Evolutionary conservation across 495 filamentous ascomycete genomes (phyloP).

Genomic region (Neurospora sp.): DNA sequence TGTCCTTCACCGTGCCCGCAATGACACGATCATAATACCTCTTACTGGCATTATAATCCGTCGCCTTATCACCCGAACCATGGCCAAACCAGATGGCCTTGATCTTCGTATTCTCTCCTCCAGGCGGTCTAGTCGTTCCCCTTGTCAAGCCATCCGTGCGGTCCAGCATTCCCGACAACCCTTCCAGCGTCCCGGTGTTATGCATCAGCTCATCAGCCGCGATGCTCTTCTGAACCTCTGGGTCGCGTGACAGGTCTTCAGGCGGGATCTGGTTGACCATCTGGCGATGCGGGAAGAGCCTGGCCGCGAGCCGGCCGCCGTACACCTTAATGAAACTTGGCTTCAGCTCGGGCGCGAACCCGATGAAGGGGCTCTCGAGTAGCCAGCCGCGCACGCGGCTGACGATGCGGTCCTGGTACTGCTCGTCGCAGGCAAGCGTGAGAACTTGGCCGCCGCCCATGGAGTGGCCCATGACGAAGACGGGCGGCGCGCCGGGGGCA

Average conservation of each 20-base stretch:
- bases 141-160: constrained; percentile 42
- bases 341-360: constrained; percentile 48
- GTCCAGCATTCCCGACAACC: constrained; percentile 64
- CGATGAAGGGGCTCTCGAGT: constrained; percentile 59
- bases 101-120: constrained; percentile 19
- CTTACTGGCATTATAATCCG: constrained; percentile 50
- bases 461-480: constrained; percentile 83
- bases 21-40: constrained; percentile 44
- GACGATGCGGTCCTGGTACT: constrained; percentile 31
- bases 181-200: constrained; percentile 69
- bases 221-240: constrained; percentile 42
- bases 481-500: constrained; percentile 29
- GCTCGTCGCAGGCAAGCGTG: constrained; percentile 30
- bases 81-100: constrained; percentile 51
- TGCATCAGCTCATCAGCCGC: constrained; percentile 58
- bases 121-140: constrained; percentile 26
- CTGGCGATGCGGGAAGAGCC: constrained; percentile 50
- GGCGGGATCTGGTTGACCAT: constrained; percentile 47
- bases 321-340: constrained; percentile 48
- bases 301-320: constrained; percentile 53
- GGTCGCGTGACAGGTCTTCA: constrained; percentile 52
- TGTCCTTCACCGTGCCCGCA: constrained; percentile 44
- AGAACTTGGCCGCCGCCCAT: constrained; percentile 68
- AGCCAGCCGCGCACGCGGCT: constrained; percentile 53
- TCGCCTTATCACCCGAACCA: constrained; percentile 58